Evolutionary conservation across 345 rosid species (phyloP).

Genomic region (Brassica carinata): DNA sequence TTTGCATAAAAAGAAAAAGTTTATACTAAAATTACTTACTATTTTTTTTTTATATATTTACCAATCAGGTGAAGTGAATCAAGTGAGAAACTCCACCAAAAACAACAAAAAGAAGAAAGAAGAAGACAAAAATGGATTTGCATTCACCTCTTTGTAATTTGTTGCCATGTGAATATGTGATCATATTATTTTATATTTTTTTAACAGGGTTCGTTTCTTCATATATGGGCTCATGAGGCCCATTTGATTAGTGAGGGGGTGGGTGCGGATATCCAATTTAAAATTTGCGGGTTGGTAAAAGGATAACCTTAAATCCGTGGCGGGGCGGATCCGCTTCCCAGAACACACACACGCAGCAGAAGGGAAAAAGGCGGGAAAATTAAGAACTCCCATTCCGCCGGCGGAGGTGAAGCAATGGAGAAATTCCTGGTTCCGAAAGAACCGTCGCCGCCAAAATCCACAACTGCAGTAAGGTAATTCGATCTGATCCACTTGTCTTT

Average conservation of each 20-base stretch:
- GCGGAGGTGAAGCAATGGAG: slow-evolving; percentile 46
- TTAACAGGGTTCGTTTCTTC: not conserved
- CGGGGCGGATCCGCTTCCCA: not conserved
- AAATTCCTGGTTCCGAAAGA: slow-evolving; percentile 46
- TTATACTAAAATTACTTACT: no score
- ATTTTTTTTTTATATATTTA: no score
- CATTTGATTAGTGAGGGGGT: not conserved
- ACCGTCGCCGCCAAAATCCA: slow-evolving; percentile 41
- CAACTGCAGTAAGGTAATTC: slow-evolving; percentile 38
- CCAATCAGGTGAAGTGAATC: not conserved
- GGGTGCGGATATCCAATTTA: not conserved
- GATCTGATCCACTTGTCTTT: not conserved
- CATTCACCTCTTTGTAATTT: no score
- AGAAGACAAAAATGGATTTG: no score
- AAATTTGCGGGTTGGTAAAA: no score
- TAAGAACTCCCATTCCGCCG: not conserved
- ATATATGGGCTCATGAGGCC: not conserved
- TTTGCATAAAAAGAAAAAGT: no score
- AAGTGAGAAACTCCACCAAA: not conserved
- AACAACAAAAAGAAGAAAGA: no score
- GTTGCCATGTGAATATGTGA: no score
- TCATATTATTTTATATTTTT: no score
- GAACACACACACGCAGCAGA: no score
- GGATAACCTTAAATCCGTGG: no score
- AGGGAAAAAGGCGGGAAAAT: slow-evolving; percentile 53